Base-by-base conservation (phyloP, 257 asterid species). In the Hygrophila difformis region DNA sequence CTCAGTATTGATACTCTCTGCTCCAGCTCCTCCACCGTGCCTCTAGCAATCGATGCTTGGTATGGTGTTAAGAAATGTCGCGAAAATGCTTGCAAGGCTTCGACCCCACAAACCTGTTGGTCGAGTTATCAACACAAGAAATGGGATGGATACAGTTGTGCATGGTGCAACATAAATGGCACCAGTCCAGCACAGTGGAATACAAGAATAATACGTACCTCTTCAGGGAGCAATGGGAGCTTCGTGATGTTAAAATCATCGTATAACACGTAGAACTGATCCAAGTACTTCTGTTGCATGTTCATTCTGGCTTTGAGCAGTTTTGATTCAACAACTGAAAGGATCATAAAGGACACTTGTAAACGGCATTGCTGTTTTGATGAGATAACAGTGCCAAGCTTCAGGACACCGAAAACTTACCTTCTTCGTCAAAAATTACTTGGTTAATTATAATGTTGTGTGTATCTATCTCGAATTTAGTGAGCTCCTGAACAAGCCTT, bases 401-500 rank as follows among this genome's bases (percentile, higher is more conserved):
- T 33, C 3, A 33, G n/a, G n/a, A n/a, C n/a, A n/a, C n/a, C n/a
- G 12, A 33, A 33, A 33, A 33, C 12, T 36, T 75, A 89, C 97
- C 94, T 73, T 89, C 97, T 69, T 89, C 97, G 14, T 89, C 91
- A 57, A 61, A 78, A 52, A 89, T 76, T 49, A 89, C 96, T 82
- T 89, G 97, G 75, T 89, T 89, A 60, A 89, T 89, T 44, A 89
- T 79, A 62, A 89, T 79, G 57, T 89, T 89, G 53, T 85, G 97
- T 1, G 97, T 79, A 53, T 89, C 97, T 13, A 89, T 89, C 93
- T 89, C 96, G 58, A 89, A 89, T 55, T 75, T 89, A 28, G 96
- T 74, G 34, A 89, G 95, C 55, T 89, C 97, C 65, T 89, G 96
- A 56, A 89, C 96, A 8, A 89, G 85, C 17, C 97, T 68, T 68